Evolutionary conservation across 1,284 basidiomycete genomes (phyloP), one percentile per base, ranked within the genome.

Genomic region (Trametes polyzona): DNA sequence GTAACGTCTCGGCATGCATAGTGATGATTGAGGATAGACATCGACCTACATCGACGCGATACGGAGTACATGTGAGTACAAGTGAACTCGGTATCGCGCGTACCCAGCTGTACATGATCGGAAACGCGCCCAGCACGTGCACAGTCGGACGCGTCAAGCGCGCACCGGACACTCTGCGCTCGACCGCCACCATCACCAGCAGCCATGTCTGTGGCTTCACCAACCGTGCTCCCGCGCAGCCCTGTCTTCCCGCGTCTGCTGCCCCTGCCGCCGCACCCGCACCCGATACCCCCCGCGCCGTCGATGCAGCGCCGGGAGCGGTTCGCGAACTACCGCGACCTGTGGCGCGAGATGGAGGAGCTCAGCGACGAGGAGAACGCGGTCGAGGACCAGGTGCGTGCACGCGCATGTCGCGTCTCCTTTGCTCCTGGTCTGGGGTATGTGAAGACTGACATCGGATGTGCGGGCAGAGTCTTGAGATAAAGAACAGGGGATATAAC

Each of bases 291-390:
- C 10, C 70, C 86, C 4, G 78, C 84, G 2, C 75, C 73, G 48
- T 73, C 67, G 32, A 75, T 79, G 32, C 78, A 79, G 40, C 74
- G 75, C 4, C 79, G 83, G 61, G 80, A 78, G 2, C 78, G 82
- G 35, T 70, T 91, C 59, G 84, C 84, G 63, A 77, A 80, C 27
- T 74, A 81, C 42, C 82, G 90, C 30, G 88, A 93, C 69, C 73
- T 92, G 37, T 83, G 85, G 64, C 83, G 83, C 53, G 92, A 95
- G 69, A 88, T 91, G 77, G 91, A 92, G 35, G 91, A 93, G 60
- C 75, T 95, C 57, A 93, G 88, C 62, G 92, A 93, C 57, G 90
- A 93, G 69, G 93, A 95, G 69, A 83, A 82, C 44, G 88, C 92
- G 63, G 69, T 92, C 11, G 89, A 92, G 52, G 86, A 88, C 47